Percentiles rank a stretch among this genome's conserved stretches.
phyloP scores from a whole-genome alignment of 306 rosid genomes.

The Lablab purpureus region DNA sequence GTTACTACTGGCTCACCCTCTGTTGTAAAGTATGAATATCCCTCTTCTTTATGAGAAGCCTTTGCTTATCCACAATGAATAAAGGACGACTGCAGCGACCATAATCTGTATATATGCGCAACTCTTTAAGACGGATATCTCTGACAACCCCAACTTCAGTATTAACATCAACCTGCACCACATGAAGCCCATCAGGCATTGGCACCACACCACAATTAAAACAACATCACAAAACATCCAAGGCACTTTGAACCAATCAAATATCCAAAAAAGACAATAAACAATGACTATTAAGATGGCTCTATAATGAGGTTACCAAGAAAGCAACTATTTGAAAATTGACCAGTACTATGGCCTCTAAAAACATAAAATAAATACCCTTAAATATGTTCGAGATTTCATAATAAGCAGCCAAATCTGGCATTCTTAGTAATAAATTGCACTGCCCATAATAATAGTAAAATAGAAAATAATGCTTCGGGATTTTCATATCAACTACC shows the following conservation, averaged over 20 bases:
- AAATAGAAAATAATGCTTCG: background rate
- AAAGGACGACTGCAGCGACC: slow-evolving; percentile 99
- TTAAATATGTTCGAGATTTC: background rate
- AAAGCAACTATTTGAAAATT: slow-evolving; percentile 2
- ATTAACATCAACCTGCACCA: slow-evolving; percentile 92
- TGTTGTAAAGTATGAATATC: slow-evolving; percentile 91
- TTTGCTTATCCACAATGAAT: slow-evolving; percentile 96
- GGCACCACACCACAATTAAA: slow-evolving; percentile 28
- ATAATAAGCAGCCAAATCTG: slow-evolving; percentile 11
- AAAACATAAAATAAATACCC: background rate
- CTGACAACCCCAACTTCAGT: slow-evolving; percentile 99
- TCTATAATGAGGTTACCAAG: background rate
- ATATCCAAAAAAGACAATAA: background rate
- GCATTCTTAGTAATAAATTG: background rate
- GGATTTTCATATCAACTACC: background rate
- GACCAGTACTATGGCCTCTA: background rate
- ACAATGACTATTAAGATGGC: background rate
- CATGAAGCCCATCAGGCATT: slow-evolving; percentile 35
- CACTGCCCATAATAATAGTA: background rate
- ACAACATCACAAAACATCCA: background rate
- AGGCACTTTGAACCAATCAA: slow-evolving; percentile 7
- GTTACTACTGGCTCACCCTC: slow-evolving; percentile 71
- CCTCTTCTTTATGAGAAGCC: slow-evolving; percentile 93
- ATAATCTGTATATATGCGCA: slow-evolving; percentile 96
- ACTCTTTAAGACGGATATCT: slow-evolving; percentile 90